A percentile compares a stretch with the other conserved stretches of the same genome.
phyloP scores from a whole-genome alignment of 768 basidiomycete genomes.

The Panellus pusillus region DNA sequence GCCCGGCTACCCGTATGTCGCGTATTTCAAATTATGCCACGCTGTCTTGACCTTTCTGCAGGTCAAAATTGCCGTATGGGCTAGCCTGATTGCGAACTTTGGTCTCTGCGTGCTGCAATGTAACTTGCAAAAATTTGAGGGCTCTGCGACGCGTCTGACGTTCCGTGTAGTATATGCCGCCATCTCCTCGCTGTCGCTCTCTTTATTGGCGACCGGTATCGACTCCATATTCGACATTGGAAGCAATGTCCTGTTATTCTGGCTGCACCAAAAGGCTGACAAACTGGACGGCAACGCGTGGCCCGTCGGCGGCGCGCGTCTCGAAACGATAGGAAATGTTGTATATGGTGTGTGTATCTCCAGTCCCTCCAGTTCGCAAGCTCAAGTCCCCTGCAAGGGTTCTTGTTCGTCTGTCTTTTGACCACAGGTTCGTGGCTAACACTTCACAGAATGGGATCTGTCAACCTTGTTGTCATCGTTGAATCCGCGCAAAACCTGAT shows the following conservation, averaged over 20 bases:
- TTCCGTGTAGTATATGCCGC: slow-evolving; percentile 81
- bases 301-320: slow-evolving; percentile 89
- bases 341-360: slow-evolving; percentile 59
- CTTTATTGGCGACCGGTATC: slow-evolving; percentile 85
- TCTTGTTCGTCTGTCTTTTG: slow-evolving; percentile 31
- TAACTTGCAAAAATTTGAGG: slow-evolving; percentile 30
- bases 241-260: slow-evolving; percentile 79
- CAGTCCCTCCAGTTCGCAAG: neutral
- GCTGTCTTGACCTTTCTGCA: slow-evolving; percentile 27
- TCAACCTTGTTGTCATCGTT: slow-evolving; percentile 89
- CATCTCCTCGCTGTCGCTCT: slow-evolving; percentile 77
- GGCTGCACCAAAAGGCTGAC: slow-evolving; percentile 72
- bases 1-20: slow-evolving; percentile 62
- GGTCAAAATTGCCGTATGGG: slow-evolving; percentile 88
- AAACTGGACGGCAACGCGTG: slow-evolving; percentile 80
- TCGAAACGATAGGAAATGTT: slow-evolving; percentile 89
- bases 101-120: slow-evolving; percentile 70
- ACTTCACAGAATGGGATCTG: slow-evolving; percentile 74
- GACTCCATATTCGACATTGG: slow-evolving; percentile 86
- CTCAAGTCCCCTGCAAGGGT: slow-evolving; percentile 37
- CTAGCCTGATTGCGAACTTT: slow-evolving; percentile 79
- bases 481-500: slow-evolving; percentile 78
- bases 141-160: slow-evolving; percentile 4
- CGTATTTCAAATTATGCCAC: slow-evolving; percentile 1
- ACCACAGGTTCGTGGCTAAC: neutral